A percentile compares a stretch with the other conserved stretches of the same genome.
Conservation (phyloP, 1,284 basidiomycete species). For the Kalmanozyma brasiliensis region DNA sequence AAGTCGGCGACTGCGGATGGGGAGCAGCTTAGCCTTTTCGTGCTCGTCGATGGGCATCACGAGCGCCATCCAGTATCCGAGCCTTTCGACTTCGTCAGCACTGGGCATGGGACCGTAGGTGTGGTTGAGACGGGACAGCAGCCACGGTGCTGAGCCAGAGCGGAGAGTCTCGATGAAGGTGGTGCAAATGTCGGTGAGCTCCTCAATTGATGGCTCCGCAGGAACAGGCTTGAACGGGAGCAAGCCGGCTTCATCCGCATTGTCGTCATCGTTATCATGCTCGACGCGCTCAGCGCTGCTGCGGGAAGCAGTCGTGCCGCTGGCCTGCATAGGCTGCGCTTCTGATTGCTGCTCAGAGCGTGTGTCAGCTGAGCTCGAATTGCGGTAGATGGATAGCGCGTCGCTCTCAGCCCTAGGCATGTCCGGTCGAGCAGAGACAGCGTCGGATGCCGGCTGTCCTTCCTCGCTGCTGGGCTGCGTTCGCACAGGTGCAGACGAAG, state of each 20-base stretch:
- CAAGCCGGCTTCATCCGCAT: constrained; percentile 16
- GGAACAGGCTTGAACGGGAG: constrained; percentile 44
- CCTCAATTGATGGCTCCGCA: constrained; percentile 72
- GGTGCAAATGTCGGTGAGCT: constrained; percentile 80
- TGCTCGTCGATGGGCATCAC: constrained; percentile 93
- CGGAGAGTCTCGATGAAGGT: constrained; percentile 82
- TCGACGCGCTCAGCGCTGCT: neutral
- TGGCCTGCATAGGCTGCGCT: constrained; percentile 1
- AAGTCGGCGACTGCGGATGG: constrained; percentile 81
- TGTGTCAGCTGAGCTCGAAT: neutral
- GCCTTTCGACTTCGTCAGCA: constrained; percentile 52
- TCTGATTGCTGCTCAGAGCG: neutral
- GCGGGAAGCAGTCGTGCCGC: constrained; percentile 1
- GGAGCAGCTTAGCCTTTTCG: constrained; percentile 92
- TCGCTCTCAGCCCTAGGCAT: constrained; percentile 25
- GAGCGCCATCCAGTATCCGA: constrained; percentile 79
- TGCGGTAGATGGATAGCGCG: constrained; percentile 34
- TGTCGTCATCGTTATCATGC: neutral
- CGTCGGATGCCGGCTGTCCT: neutral
- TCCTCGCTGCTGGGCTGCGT: constrained; percentile 3
- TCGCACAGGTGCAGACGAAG: constrained; percentile 19
- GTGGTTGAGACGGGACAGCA: constrained; percentile 82
- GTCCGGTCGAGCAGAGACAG: constrained; percentile 15
- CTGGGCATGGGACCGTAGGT: constrained; percentile 60
- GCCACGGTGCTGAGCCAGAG: constrained; percentile 87